These are phyloP conservation scores for Citrullus colocynthis DNA, from an alignment of 306 rosid species.

Conservation along the genomic window DNA sequence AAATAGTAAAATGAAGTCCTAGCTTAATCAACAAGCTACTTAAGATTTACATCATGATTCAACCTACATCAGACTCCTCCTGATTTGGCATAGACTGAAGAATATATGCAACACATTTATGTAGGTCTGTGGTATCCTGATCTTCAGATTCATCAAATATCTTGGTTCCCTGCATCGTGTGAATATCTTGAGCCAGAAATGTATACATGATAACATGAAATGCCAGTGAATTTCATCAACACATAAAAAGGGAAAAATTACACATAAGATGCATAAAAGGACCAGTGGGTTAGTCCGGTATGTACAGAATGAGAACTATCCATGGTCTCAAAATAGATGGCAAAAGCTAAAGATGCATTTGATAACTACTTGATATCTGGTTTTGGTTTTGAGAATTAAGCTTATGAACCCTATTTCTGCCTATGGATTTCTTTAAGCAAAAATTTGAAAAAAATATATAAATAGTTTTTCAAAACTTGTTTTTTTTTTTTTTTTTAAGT, in stretches of 20 bases:
- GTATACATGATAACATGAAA: background rate
- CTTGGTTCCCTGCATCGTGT: slow-evolving; percentile 61
- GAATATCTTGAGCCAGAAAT: slow-evolving; percentile 14
- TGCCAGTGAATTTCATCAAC: background rate
- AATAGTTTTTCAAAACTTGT: background rate
- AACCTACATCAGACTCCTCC: slow-evolving; percentile 54
- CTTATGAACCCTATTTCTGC: background rate
- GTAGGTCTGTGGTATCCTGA: slow-evolving; percentile 92
- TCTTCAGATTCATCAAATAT: slow-evolving; percentile 68
- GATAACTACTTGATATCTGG: background rate
- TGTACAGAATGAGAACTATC: background rate
- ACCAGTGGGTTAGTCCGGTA: background rate
- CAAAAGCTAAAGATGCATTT: background rate
- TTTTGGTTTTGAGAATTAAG: background rate
- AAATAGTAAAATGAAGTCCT: background rate
- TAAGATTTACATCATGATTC: background rate
- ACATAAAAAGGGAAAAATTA: background rate
- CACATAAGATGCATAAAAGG: background rate
- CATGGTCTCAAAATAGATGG: background rate
- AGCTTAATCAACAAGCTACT: background rate
- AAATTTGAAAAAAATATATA: too few species aligned
- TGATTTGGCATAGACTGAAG: slow-evolving; percentile 27
- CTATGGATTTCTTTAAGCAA: too few species aligned
- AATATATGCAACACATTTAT: slow-evolving; percentile 62
- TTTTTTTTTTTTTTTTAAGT: too few species aligned